Evolutionary conservation across 257 asterid genomes (phyloP), one percentile per base, ranked within the genome.

Genomic region (Sherardia arvensis): DNA sequence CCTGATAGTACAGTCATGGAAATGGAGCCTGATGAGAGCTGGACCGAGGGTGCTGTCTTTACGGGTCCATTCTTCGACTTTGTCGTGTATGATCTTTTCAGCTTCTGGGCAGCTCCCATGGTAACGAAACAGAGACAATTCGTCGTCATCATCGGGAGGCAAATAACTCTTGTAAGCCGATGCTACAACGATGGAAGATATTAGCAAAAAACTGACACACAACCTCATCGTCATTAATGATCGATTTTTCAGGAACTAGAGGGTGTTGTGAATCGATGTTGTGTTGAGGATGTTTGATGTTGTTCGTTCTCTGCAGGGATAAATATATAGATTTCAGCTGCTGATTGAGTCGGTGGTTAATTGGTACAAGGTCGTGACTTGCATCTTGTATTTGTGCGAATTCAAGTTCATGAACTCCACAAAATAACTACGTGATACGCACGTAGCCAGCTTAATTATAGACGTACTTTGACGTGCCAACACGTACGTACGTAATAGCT

Each of bases 1-100:
- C 94, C 95, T 84, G 17, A 84, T 77, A 63, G 79, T 81, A 22
- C 97, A 87, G 69, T 90, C 96, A 28, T 87, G 96, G 66, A 85
- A 90, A 59, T 87, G 96, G 67, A 87, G 82, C 71, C 94, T 91
- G 28, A 88, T 83, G 73, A 91, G 74, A 66, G 83, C 74, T 4
- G 97, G 76, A 60, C 94, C 97, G 69, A 91, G 40, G 0, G 94
- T 79, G 71, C 60, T 55, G 53, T 91, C 98, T 9, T 11, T 66
- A 53, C 66, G 62, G 66, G 84, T 65, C 98, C 94, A 86, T 17
- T 81, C 72, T 2, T 22, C 66, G 57, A 87, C 65, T 74, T 71
- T 88, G 1, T 72, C 68, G 2, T 77, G 71, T 73, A 91, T 74
- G 33, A 88, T 86, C 71, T 26, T 9, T 61, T 91, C 94, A 20